A percentile compares a stretch with the other conserved stretches of the same genome.
These are phyloP conservation scores for Herpetospermum pedunculosum DNA, from an alignment of 306 rosid species.

Conservation along the genomic window DNA sequence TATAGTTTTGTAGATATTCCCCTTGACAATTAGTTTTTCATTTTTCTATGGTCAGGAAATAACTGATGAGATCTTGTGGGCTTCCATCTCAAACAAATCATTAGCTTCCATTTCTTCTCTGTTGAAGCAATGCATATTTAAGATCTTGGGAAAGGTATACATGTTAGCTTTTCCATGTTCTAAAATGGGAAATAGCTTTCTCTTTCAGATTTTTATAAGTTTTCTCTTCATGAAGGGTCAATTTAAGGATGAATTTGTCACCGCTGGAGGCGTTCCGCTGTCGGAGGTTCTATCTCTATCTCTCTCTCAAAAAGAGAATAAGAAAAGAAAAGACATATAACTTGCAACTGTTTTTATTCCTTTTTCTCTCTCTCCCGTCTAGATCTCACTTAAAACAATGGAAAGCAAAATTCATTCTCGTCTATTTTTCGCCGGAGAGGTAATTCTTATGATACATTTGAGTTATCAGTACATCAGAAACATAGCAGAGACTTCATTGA, in stretches of 20 bases:
- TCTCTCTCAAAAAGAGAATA: background rate
- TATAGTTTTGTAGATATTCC: background rate
- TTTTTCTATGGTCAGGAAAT: conserved; percentile 31
- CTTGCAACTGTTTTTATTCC: background rate
- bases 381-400: conserved; percentile 75
- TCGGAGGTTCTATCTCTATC: conserved; percentile 61
- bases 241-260: conserved; percentile 95
- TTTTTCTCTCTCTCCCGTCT: conserved; percentile 8
- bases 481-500: background rate
- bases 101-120: conserved; percentile 51
- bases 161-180: background rate
- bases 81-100: conserved; percentile 68
- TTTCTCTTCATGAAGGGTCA: conserved; percentile 45
- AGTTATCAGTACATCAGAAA: background rate
- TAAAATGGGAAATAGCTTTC: background rate
- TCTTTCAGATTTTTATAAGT: background rate
- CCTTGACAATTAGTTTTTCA: background rate
- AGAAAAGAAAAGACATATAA: background rate
- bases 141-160: conserved; percentile 61
- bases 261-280: conserved; percentile 89
- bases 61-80: conserved; percentile 69
- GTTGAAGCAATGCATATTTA: conserved; percentile 55
- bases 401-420: conserved; percentile 59
- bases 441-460: conserved; percentile 6
- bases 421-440: conserved; percentile 93